A percentile compares a stretch with the other conserved stretches of the same genome.
Evolutionary conservation across 352 stramenopile species (phyloP).

Genomic region (Globisporangium heterothallicum): DNA sequence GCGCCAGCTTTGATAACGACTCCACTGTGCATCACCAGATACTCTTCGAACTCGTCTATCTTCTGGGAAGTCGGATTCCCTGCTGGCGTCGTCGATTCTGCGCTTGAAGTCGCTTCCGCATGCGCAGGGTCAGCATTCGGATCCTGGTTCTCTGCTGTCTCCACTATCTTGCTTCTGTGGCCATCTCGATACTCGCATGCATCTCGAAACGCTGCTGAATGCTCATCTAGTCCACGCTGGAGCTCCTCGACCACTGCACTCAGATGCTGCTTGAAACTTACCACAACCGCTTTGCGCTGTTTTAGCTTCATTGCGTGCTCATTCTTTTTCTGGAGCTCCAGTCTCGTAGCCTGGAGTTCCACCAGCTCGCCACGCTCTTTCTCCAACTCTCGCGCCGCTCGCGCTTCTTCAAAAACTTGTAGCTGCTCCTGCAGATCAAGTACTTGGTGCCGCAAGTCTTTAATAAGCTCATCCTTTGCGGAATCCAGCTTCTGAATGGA

Average conservation of each 20-base stretch:
- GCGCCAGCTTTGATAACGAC: slow-evolving; percentile 76
- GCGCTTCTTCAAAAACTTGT: slow-evolving; percentile 10
- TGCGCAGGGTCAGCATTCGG: background rate
- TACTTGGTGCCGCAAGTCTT: slow-evolving; percentile 14
- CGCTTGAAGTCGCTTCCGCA: slow-evolving; percentile 6
- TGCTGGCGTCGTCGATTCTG: background rate
- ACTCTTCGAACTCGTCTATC: slow-evolving; percentile 48
- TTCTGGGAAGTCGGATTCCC: background rate
- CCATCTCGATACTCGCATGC: slow-evolving; percentile 54
- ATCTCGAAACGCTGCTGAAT: slow-evolving; percentile 53
- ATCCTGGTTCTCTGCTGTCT: background rate
- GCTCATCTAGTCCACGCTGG: slow-evolving; percentile 46
- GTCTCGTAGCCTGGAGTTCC: slow-evolving; percentile 25
- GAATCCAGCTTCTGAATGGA: background rate
- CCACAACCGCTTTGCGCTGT: slow-evolving; percentile 33
- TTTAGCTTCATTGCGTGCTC: slow-evolving; percentile 29
- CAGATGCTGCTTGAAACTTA: slow-evolving; percentile 34
- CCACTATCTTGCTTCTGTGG: slow-evolving; percentile 3
- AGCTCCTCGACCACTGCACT: slow-evolving; percentile 35
- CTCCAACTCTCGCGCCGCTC: slow-evolving; percentile 21
- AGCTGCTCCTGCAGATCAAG: slow-evolving; percentile 17
- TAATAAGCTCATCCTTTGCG: slow-evolving; percentile 12
- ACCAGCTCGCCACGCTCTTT: slow-evolving; percentile 21
- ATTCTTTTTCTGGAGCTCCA: slow-evolving; percentile 34
- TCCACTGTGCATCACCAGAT: slow-evolving; percentile 63